Evolutionary conservation across 257 asterid species (phyloP), one percentile per base, ranked within the genome.

Genomic region (Solanum corneliomulleri): DNA sequence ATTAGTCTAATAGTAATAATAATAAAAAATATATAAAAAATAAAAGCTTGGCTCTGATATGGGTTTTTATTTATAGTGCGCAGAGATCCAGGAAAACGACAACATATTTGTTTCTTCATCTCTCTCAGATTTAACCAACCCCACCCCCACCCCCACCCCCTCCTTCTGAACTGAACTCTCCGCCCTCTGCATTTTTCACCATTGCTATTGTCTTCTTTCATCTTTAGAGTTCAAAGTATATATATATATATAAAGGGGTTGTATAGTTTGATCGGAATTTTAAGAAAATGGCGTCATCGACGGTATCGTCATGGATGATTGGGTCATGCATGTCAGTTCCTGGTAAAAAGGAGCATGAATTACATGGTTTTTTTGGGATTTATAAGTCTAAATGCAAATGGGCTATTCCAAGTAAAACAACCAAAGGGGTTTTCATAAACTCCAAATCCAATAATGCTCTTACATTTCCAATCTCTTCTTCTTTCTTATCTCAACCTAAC

Each of bases 251-350:
- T 47, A 56, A 29, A 12, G 66, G 76, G 58, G 45, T 37, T 71
- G 86, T 69, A 86, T 87, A 87, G 16, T 71, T 62, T 71, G 74
- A 76, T 84, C 64, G 58, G 80, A 74, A 62, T 64, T 11, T 33
- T 1, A 56, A 56, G 44, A 75, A 86, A 70, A 94, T 94, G 91
- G 93, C 91, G 88, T 89, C 96, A 83, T 91, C 96, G 89, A 91
- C 87, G 37, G 80, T 85, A 56, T 85, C 83, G 83, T 47, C 82
- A 77, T 72, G 74, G 88, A 4, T 72, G 39, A 72, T 74, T 86
- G 88, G 85, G 69, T 47, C 88, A 86, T 86, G 84, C 88, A 86
- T 72, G 88, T 31, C 71, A 72, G 18, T 49, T 18, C n/a, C 15
- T 20, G 18, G 68, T 35, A 81, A 56, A 49, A 27, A 25, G 33